A percentile compares a stretch with the other conserved stretches of the same genome.
phyloP scores from a whole-genome alignment of 257 asterid species.

The Nicotiana obtusifolia region DNA sequence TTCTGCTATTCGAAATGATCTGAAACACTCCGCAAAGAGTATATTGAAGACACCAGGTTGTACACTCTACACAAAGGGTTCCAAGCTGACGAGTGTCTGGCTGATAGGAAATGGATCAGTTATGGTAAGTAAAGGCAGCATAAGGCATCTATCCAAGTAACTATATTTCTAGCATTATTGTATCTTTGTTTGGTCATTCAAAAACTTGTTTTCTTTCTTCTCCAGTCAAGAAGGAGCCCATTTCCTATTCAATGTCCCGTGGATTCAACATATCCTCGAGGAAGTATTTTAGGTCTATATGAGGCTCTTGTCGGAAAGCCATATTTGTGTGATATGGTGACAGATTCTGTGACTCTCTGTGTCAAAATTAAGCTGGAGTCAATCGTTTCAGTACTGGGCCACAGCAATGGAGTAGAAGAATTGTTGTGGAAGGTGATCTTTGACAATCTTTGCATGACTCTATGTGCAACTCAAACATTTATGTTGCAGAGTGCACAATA shows the following conservation, averaged over 20 bases:
- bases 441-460: background rate
- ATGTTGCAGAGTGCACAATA: background rate
- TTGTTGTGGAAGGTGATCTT: slow-evolving; percentile 6
- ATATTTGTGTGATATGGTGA: slow-evolving; percentile 7
- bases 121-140: background rate
- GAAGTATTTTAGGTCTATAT: slow-evolving; percentile 8
- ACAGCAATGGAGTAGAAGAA: background rate
- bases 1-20: slow-evolving; percentile 6
- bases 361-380: slow-evolving; percentile 3
- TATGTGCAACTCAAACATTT: background rate
- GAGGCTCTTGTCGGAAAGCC: slow-evolving; percentile 5
- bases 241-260: background rate
- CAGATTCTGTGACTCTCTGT: slow-evolving; percentile 3
- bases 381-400: background rate
- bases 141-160: background rate
- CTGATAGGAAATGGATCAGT: slow-evolving; percentile 9
- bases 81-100: slow-evolving; percentile 5
- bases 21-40: background rate
- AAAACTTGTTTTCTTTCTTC: background rate
- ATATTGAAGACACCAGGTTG: slow-evolving; percentile 7
- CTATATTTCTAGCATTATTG: background rate
- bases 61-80: slow-evolving; percentile 6
- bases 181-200: background rate
- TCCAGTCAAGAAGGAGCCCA: slow-evolving; percentile 7
- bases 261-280: background rate